phyloP scores from a whole-genome alignment of 2,329 filamentous ascomycete genomes.

The Fusarium vanettenii region DNA sequence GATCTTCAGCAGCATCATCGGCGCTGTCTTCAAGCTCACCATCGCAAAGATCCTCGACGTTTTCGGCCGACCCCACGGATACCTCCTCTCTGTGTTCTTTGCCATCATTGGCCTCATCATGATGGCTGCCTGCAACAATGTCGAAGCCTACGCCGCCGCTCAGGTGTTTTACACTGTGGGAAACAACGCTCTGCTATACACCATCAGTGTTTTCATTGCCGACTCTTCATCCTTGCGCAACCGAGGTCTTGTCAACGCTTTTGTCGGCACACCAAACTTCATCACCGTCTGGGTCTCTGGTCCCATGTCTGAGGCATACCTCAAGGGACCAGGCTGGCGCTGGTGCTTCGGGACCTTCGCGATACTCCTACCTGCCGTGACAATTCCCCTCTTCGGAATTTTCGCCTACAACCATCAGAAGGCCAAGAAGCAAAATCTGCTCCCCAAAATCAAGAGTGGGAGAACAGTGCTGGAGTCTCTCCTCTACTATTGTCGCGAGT shows the following conservation, averaged over 20 bases:
- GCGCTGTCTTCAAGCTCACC: slow-evolving; percentile 69
- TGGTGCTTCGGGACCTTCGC: slow-evolving; percentile 66
- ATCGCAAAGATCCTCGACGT: slow-evolving; percentile 74
- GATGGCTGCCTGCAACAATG: slow-evolving; percentile 67
- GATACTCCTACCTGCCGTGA: slow-evolving; percentile 64
- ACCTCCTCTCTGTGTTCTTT: slow-evolving; percentile 62
- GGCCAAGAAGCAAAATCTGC: slow-evolving; percentile 33
- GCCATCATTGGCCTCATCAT: slow-evolving; percentile 65
- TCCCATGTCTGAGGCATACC: slow-evolving; percentile 41
- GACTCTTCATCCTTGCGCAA: slow-evolving; percentile 76
- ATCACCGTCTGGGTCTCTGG: slow-evolving; percentile 52
- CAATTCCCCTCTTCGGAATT: slow-evolving; percentile 37
- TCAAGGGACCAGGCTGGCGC: slow-evolving; percentile 42
- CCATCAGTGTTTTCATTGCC: slow-evolving; percentile 72
- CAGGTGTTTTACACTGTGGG: slow-evolving; percentile 75
- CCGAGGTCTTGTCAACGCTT: slow-evolving; percentile 59
- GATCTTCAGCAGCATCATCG: slow-evolving; percentile 63
- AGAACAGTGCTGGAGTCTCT: neutral
- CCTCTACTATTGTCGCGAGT: slow-evolving; percentile 52
- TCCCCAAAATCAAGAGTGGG: neutral
- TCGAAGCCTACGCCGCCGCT: slow-evolving; percentile 62
- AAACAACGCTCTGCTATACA: slow-evolving; percentile 69
- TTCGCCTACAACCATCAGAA: slow-evolving; percentile 37
- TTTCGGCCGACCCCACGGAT: slow-evolving; percentile 72
- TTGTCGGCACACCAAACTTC: slow-evolving; percentile 73